Evolutionary conservation across 805 yeast genomes (phyloP).

Genomic region (Cyberlindnera mycetangii): DNA sequence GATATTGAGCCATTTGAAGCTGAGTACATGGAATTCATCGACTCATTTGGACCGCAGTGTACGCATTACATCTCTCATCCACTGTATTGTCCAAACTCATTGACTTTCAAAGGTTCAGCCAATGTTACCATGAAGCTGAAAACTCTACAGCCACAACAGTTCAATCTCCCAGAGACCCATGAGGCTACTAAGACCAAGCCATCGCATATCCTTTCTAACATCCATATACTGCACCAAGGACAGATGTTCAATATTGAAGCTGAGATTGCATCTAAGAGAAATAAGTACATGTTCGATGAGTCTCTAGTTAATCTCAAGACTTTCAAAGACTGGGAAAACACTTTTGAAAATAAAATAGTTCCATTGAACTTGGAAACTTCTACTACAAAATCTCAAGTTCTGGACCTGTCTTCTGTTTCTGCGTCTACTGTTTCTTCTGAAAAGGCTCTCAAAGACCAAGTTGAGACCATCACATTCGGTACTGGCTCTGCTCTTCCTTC

Average conservation of each 20-base stretch:
- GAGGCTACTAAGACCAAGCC: conserved; percentile 31
- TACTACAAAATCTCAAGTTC: conserved; percentile 11
- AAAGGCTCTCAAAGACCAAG: conserved; percentile 43
- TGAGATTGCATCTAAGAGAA: conserved; percentile 12
- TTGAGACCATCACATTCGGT: conserved; percentile 76
- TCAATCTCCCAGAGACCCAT: conserved; percentile 36
- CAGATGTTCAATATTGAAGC: conserved; percentile 23
- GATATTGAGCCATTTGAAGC: conserved; percentile 46
- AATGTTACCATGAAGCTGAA: conserved; percentile 53
- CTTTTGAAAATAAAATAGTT: conserved; percentile 28
- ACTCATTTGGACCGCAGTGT: conserved; percentile 48
- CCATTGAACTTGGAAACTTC: conserved; percentile 21
- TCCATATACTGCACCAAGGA: conserved; percentile 22
- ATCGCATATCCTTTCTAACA: conserved; percentile 19
- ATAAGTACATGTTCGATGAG: conserved; percentile 14
- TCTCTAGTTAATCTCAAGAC: conserved; percentile 10
- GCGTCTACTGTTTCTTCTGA: conserved; percentile 14
- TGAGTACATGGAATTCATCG: conserved; percentile 48
- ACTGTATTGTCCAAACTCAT: conserved; percentile 53
- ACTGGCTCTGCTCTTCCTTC: conserved; percentile 94
- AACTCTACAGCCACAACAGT: conserved; percentile 42
- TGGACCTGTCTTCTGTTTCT: conserved; percentile 18
- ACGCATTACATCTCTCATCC: conserved; percentile 76
- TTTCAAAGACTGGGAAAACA: conserved; percentile 26
- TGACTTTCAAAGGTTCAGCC: conserved; percentile 58